A percentile compares a stretch with the other conserved stretches of the same genome.
These are phyloP conservation scores for Kluyveromyces marxianus DNA, from an alignment of 1,139 yeast genomes.

Conservation along the genomic window DNA sequence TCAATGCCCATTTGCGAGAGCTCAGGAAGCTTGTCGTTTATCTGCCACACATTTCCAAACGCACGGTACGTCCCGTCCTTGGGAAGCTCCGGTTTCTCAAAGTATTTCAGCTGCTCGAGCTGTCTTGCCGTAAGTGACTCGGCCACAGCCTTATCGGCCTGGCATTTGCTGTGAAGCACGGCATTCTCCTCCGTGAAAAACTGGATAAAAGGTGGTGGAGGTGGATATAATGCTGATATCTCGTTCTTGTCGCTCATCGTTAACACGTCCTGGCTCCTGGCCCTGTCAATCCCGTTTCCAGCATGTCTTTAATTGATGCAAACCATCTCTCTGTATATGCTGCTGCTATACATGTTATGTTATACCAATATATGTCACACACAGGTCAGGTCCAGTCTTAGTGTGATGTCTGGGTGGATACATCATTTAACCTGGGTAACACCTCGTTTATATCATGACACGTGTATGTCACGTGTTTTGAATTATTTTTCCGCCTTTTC, in stretches of 20 bases:
- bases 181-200: constrained; percentile 60
- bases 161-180: constrained; percentile 30
- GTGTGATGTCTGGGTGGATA: no score
- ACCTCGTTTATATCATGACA: no score
- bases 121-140: constrained; percentile 5
- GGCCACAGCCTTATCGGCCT: background rate
- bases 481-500: no score
- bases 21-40: constrained; percentile 58
- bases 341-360: no score
- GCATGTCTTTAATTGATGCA: no score
- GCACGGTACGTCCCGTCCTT: constrained; percentile 56
- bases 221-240: constrained; percentile 66
- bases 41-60: constrained; percentile 77
- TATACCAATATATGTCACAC: no score
- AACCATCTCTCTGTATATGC: no score
- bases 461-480: no score
- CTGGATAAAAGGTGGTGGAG: constrained; percentile 73
- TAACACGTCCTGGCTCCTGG: background rate
- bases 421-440: no score
- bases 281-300: no score
- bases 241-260: constrained; percentile 25
- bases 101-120: constrained; percentile 36
- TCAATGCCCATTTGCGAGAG: constrained; percentile 60
- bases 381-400: no score
- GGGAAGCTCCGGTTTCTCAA: constrained; percentile 64